A percentile compares a stretch with the other conserved stretches of the same genome.
These are phyloP conservation scores for Garcia nutans DNA, from an alignment of 345 rosid genomes.

Conservation along the genomic window DNA sequence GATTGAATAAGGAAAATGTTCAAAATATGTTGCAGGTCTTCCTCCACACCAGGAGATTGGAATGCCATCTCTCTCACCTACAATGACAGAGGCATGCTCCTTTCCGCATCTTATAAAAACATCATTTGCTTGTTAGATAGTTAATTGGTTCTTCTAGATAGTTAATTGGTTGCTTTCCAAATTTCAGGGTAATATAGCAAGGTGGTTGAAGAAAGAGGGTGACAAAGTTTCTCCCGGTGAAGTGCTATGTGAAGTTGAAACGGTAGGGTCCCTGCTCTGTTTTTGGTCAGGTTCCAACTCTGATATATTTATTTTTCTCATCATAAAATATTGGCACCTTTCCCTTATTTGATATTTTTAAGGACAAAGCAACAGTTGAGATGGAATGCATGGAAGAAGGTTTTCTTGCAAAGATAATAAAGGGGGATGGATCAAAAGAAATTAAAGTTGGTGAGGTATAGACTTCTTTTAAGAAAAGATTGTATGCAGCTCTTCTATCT, in stretches of 20 bases:
- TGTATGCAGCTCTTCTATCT: not conserved
- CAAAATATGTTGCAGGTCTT: slow-evolving; percentile 54
- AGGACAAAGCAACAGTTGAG: slow-evolving; percentile 98
- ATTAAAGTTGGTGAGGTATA: slow-evolving; percentile 95
- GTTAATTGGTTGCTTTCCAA: slow-evolving; percentile 22
- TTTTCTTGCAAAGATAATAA: slow-evolving; percentile 84
- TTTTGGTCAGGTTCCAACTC: slow-evolving; percentile 13
- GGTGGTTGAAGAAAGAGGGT: slow-evolving; percentile 98
- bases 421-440: slow-evolving; percentile 85
- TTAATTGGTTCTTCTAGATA: no score
- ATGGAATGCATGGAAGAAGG: slow-evolving; percentile 99
- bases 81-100: slow-evolving; percentile 83
- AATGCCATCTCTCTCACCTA: slow-evolving; percentile 99
- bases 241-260: slow-evolving; percentile 99
- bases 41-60: slow-evolving; percentile 97
- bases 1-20: not conserved
- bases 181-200: slow-evolving; percentile 90
- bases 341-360: slow-evolving; percentile 18
- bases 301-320: slow-evolving; percentile 7
- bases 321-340: slow-evolving; percentile 13
- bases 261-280: slow-evolving; percentile 47
- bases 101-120: slow-evolving; percentile 10
- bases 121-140: slow-evolving; percentile 11
- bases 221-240: slow-evolving; percentile 86
- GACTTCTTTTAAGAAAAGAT: not conserved